phyloP scores from a whole-genome alignment of 2,329 filamentous ascomycete genomes.

The Chaetoscypha palmicola region DNA sequence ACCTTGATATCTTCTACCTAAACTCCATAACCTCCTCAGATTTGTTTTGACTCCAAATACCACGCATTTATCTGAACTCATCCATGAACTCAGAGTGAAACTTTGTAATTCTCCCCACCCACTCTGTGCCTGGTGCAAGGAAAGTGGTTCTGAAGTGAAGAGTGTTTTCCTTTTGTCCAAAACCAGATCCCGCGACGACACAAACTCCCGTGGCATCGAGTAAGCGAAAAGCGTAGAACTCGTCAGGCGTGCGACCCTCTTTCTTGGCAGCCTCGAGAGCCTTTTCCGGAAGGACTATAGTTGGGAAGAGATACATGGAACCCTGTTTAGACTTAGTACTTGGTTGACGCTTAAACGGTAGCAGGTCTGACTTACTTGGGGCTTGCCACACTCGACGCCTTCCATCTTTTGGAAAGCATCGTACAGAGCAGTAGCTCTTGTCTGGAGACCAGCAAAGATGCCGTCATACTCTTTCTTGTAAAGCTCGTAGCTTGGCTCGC shows the following conservation, averaged over 20 bases:
- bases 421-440: slow-evolving; percentile 79
- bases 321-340: too few relatives aligned
- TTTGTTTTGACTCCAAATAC: background rate
- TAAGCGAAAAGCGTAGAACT: slow-evolving; percentile 88
- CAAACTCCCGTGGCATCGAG: slow-evolving; percentile 94
- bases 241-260: slow-evolving; percentile 71
- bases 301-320: slow-evolving; percentile 98
- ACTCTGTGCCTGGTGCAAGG: slow-evolving; percentile 90
- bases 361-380: slow-evolving; percentile 60
- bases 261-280: slow-evolving; percentile 68
- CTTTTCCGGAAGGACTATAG: slow-evolving; percentile 71
- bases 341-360: too few relatives aligned
- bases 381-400: slow-evolving; percentile 82
- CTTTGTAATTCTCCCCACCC: slow-evolving; percentile 78
- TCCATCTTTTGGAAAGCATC: slow-evolving; percentile 92
- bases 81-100: slow-evolving; percentile 92
- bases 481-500: slow-evolving; percentile 75
- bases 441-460: slow-evolving; percentile 71
- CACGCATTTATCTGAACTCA: slow-evolving; percentile 51
- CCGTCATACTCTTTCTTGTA: slow-evolving; percentile 80
- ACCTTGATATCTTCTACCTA: background rate
- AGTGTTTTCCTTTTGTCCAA: slow-evolving; percentile 86
- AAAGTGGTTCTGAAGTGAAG: slow-evolving; percentile 97
- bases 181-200: slow-evolving; percentile 85
- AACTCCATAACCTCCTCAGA: slow-evolving; percentile 2